Conservation (phyloP, 2,329 filamentous ascomycete species). For the Colletotrichum gloeosporioides region DNA sequence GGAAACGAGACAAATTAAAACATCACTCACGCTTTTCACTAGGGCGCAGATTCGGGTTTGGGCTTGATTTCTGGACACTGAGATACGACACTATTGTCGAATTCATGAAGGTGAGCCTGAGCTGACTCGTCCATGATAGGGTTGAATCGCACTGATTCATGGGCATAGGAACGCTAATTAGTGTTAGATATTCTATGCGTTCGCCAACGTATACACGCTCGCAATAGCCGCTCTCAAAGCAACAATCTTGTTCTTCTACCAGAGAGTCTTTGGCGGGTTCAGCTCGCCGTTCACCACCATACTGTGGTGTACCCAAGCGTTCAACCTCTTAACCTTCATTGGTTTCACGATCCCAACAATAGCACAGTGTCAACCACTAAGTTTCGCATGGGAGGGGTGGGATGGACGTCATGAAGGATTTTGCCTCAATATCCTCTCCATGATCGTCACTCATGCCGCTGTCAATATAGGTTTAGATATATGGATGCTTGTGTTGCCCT, state of each 20-base stretch:
- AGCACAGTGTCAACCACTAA: constrained; percentile 46
- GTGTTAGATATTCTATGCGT: background rate
- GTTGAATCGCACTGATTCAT: background rate
- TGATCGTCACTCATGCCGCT: constrained; percentile 43
- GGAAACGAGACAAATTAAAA: background rate
- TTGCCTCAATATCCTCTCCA: constrained; percentile 40
- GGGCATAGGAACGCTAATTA: background rate
- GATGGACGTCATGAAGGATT: constrained; percentile 29
- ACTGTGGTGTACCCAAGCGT: constrained; percentile 24
- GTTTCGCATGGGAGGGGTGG: constrained; percentile 47
- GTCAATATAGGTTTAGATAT: constrained; percentile 51
- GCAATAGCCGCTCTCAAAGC: constrained; percentile 45
- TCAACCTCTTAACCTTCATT: constrained; percentile 10
- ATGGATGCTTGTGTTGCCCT: constrained; percentile 45
- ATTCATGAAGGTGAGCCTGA: background rate
- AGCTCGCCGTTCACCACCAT: constrained; percentile 25
- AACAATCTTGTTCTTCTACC: constrained; percentile 41
- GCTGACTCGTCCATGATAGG: rapidly evolving
- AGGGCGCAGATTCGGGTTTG: background rate
- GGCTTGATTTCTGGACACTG: background rate
- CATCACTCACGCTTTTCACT: rapidly evolving
- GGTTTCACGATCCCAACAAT: constrained; percentile 39
- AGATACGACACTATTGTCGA: background rate
- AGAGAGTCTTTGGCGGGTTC: constrained; percentile 39
- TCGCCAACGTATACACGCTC: constrained; percentile 7